Conservation (phyloP, 2,329 filamentous ascomycete genomes). For the Diaporthe sp. region DNA sequence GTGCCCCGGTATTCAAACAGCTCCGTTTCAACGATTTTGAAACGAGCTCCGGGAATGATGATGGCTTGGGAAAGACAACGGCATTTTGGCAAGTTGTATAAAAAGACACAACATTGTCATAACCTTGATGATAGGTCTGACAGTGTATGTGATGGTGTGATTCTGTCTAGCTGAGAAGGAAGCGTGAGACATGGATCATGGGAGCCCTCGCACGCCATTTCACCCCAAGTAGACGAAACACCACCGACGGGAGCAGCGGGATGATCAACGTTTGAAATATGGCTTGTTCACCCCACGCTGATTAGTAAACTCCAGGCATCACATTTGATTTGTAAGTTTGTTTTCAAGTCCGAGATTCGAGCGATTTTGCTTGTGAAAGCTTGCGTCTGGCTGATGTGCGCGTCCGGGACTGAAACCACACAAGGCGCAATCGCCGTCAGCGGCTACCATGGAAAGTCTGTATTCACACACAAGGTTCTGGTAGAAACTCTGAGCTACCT, state of each 20-base stretch:
- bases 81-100: background rate
- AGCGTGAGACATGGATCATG: slow-evolving; percentile 17
- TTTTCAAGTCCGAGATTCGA: background rate
- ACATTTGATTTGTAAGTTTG: slow-evolving; percentile 1
- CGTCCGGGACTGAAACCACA: background rate
- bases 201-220: slow-evolving; percentile 19
- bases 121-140: background rate
- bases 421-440: background rate
- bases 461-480: background rate
- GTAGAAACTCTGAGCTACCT: background rate
- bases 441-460: background rate
- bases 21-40: background rate
- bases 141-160: background rate
- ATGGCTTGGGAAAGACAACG: too few species aligned
- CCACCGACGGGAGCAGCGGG: slow-evolving; percentile 12
- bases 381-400: background rate
- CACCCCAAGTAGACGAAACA: slow-evolving; percentile 16
- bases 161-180: slow-evolving; percentile 1
- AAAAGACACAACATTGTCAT: background rate
- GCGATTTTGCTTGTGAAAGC: slow-evolving; percentile 1
- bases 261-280: slow-evolving; percentile 9
- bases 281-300: background rate
- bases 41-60: too few species aligned
- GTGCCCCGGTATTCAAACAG: too few species aligned
- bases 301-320: background rate